Conservation (phyloP, 2,329 filamentous ascomycete genomes). For the Sphaerulina populicola region DNA sequence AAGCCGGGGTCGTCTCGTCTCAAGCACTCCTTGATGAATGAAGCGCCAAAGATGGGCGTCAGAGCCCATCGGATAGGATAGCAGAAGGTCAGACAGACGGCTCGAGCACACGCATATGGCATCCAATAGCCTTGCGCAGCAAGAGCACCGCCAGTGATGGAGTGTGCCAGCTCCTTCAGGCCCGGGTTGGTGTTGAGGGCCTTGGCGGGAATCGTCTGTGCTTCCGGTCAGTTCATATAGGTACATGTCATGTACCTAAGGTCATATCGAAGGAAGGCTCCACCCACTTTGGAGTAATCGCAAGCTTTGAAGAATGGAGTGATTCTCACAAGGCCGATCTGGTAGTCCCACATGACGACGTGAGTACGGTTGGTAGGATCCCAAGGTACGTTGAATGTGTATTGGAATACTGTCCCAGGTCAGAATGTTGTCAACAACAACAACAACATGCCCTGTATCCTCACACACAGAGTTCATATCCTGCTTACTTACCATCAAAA, state of each 20-base stretch:
- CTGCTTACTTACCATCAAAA: constrained; percentile 63
- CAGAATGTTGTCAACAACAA: not conserved
- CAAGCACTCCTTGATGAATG: constrained; percentile 67
- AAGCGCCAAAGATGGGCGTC: constrained; percentile 80
- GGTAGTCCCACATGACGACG: constrained; percentile 93
- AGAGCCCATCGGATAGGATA: constrained; percentile 72
- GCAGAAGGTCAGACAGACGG: constrained; percentile 85
- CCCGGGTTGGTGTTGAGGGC: constrained; percentile 63
- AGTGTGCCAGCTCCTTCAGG: constrained; percentile 80
- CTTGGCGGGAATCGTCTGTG: constrained; percentile 77
- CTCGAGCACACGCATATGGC: constrained; percentile 77
- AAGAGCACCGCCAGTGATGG: constrained; percentile 87
- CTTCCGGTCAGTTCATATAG: not conserved
- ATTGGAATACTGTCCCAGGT: constrained; percentile 61
- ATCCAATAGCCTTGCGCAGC: constrained; percentile 97
- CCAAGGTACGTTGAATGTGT: constrained; percentile 65
- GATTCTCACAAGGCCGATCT: constrained; percentile 84
- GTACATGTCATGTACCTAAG: constrained; percentile 5
- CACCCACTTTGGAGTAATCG: constrained; percentile 71
- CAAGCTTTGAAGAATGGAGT: constrained; percentile 91
- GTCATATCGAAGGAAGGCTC: not conserved
- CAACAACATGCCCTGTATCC: not conserved
- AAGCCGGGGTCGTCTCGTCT: constrained; percentile 54
- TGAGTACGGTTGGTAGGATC: constrained; percentile 43
- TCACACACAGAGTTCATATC: not conserved